These are phyloP conservation scores for Penicillium goetzii DNA, from an alignment of 495 filamentous ascomycete genomes.

Conservation along the genomic window DNA sequence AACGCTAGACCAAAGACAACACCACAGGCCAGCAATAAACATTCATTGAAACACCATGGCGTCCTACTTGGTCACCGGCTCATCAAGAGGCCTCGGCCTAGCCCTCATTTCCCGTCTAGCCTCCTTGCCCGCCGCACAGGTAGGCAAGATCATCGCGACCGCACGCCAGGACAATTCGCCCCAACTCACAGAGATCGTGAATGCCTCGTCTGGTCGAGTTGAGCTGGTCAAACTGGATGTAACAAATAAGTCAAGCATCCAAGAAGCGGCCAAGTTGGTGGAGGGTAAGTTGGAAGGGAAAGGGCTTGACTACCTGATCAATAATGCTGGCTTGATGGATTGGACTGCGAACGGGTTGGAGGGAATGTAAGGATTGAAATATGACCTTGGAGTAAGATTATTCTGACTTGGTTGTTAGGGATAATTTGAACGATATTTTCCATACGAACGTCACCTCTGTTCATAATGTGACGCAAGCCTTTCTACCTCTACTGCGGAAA, in stretches of 20 bases:
- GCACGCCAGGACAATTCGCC: slow-evolving; percentile 36
- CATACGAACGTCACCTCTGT: slow-evolving; percentile 49
- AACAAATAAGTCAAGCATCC: slow-evolving; percentile 43
- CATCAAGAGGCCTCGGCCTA: slow-evolving; percentile 58
- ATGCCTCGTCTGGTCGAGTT: slow-evolving; percentile 36
- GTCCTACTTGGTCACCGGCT: slow-evolving; percentile 41
- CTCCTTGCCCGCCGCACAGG: slow-evolving; percentile 34
- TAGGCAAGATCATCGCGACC: slow-evolving; percentile 42
- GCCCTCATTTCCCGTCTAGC: slow-evolving; percentile 47
- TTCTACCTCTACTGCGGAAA: slow-evolving; percentile 51
- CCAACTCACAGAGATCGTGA: slow-evolving; percentile 30
- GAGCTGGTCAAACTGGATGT: slow-evolving; percentile 53
- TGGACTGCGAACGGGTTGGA: slow-evolving; percentile 30
- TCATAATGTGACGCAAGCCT: slow-evolving; percentile 47
- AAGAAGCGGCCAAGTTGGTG: slow-evolving; percentile 43
- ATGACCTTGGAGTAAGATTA: background rate
- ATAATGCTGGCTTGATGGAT: slow-evolving; percentile 49
- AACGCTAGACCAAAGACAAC: background rate
- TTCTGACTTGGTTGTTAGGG: slow-evolving; percentile 16
- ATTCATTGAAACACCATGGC: slow-evolving; percentile 25
- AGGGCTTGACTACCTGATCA: slow-evolving; percentile 56
- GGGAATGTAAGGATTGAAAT: slow-evolving; percentile 34
- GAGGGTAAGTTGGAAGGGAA: slow-evolving; percentile 43
- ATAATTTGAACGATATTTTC: slow-evolving; percentile 45
- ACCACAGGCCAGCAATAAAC: too few relatives aligned